Conservation (phyloP, 2,329 filamentous ascomycete species). For the Ophiocordyceps camponoti-saundersi region DNA sequence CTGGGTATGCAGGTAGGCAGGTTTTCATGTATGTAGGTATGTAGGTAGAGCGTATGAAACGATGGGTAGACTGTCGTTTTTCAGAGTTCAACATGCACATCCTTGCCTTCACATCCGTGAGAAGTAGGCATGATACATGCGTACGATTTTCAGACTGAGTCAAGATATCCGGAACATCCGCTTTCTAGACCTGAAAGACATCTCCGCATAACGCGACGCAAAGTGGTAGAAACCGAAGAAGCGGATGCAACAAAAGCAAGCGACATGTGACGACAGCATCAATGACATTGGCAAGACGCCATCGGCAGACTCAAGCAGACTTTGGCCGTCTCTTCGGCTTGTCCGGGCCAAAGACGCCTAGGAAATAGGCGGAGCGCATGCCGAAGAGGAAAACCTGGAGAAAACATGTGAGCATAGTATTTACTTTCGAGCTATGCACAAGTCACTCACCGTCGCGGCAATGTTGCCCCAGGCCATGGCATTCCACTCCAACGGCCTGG, state of each 20-base stretch:
- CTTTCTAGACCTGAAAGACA: neutral
- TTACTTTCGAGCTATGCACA: neutral
- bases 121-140: too few relatives aligned
- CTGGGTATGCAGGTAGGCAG: too few relatives aligned
- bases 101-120: too few relatives aligned
- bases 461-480: constrained; percentile 59
- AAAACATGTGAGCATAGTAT: neutral
- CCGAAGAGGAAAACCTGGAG: constrained; percentile 34
- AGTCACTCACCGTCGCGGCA: constrained; percentile 37
- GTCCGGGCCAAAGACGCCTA: constrained; percentile 40
- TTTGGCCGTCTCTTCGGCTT: constrained; percentile 10
- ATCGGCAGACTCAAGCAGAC: constrained; percentile 5
- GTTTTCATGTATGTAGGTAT: too few relatives aligned
- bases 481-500: constrained; percentile 46
- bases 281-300: neutral
- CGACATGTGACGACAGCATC: neutral
- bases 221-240: too few relatives aligned
- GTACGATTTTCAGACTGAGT: too few relatives aligned
- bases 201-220: too few relatives aligned
- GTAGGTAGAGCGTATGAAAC: too few relatives aligned
- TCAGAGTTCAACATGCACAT: too few relatives aligned
- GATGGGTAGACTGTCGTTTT: too few relatives aligned
- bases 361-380: constrained; percentile 38
- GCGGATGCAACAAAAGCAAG: neutral
- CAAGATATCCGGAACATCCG: too few relatives aligned